A percentile compares a stretch with the other conserved stretches of the same genome.
phyloP scores from a whole-genome alignment of 2,329 filamentous ascomycete species.

The Aspergillus sclerotialis region DNA sequence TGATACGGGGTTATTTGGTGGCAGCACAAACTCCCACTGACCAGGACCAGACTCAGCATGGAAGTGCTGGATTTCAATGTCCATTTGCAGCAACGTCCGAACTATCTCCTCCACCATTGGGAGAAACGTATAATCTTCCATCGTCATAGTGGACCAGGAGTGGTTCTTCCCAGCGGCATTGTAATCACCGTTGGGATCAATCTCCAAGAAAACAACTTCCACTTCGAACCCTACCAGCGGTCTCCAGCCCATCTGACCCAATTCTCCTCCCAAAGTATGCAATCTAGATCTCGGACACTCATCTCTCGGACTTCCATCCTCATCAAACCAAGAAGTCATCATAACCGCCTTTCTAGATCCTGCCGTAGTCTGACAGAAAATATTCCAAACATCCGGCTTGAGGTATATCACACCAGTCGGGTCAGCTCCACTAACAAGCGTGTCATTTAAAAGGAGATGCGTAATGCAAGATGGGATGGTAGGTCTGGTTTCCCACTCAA shows the following conservation, averaged over 20 bases:
- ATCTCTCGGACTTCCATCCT: conserved; percentile 1
- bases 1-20: conserved; percentile 12
- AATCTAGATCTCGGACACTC: conserved; percentile 3
- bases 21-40: conserved; percentile 23
- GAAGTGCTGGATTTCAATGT: conserved; percentile 17
- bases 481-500: no score
- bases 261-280: no score
- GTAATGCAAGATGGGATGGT: no score
- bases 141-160: conserved; percentile 53
- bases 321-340: neutral
- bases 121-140: conserved; percentile 47
- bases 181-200: conserved; percentile 25
- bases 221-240: conserved; percentile 65
- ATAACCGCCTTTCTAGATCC: no score
- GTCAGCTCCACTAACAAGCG: no score
- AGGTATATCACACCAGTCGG: no score
- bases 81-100: conserved; percentile 8
- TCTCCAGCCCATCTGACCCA: no score
- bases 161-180: conserved; percentile 52
- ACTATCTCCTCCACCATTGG: conserved; percentile 20
- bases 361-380: neutral
- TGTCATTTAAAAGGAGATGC: no score
- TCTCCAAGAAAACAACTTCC: conserved; percentile 61
- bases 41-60: conserved; percentile 19
- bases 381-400: no score